A percentile compares a stretch with the other conserved stretches of the same genome.
Evolutionary conservation across 176 grass and related monocot species (phyloP).

Genomic region (Bromus sterilis): DNA sequence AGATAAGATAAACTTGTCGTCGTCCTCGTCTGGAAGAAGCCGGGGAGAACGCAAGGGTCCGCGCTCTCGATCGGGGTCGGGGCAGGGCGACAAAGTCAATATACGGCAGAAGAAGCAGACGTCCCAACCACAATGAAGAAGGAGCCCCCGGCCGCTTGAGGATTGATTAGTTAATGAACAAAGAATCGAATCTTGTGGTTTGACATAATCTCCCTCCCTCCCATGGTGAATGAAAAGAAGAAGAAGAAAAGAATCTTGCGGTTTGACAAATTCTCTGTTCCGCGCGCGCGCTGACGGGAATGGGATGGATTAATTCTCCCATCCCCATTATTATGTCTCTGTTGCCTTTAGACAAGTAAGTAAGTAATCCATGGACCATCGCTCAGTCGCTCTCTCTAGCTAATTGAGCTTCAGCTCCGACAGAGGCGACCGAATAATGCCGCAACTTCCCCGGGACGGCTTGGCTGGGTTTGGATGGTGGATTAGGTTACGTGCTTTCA

Average conservation of each 20-base stretch:
- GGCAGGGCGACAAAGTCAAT: neutral
- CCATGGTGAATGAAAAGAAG: too few relatives aligned
- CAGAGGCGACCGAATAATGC: neutral
- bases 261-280: neutral
- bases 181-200: too few relatives aligned
- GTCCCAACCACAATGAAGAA: too few relatives aligned
- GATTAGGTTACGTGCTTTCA: constrained; percentile 2
- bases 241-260: neutral
- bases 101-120: too few relatives aligned
- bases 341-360: neutral
- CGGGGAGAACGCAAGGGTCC: too few relatives aligned
- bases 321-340: neutral
- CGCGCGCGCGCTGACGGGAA: neutral
- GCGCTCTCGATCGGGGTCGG: too few relatives aligned
- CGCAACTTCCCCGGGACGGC: neutral
- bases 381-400: neutral
- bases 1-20: too few relatives aligned
- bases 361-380: neutral
- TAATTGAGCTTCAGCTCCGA: neutral
- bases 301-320: neutral
- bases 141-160: too few relatives aligned
- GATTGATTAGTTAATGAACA: too few relatives aligned
- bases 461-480: neutral
- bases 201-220: too few relatives aligned
- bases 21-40: too few relatives aligned